Conservation (phyloP, 1,139 yeast genomes). For the Casaregolazyma lundiana region DNA sequence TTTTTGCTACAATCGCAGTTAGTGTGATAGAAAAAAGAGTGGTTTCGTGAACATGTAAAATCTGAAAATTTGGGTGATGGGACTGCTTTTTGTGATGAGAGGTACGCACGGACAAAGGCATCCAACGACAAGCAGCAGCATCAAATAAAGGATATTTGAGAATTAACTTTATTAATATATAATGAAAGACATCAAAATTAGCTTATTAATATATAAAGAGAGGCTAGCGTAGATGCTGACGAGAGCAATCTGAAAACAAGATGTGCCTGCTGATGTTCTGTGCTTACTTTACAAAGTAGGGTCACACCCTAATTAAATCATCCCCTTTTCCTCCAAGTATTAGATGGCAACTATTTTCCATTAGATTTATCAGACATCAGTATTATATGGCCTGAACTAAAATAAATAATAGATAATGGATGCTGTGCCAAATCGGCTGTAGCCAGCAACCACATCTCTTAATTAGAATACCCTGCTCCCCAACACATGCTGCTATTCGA, state of each 20-base stretch:
- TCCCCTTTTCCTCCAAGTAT: not conserved
- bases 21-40: slow-evolving; percentile 9
- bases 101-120: not conserved
- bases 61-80: not conserved
- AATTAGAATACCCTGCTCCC: too few relatives aligned
- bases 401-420: not conserved
- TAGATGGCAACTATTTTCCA: not conserved
- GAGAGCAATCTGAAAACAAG: too few relatives aligned
- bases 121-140: not conserved
- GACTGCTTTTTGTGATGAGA: slow-evolving; percentile 1
- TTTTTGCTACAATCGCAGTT: slow-evolving; percentile 5
- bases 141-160: not conserved
- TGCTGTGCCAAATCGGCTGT: not conserved
- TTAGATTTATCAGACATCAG: not conserved
- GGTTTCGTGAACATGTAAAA: not conserved
- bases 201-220: too few relatives aligned
- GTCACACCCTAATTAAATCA: not conserved
- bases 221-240: too few relatives aligned
- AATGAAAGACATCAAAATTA: too few relatives aligned
- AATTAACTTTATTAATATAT: too few relatives aligned
- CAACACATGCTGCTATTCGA: not conserved
- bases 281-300: not conserved
- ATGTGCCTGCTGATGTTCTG: too few relatives aligned
- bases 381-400: slow-evolving; percentile 1
- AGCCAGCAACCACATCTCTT: not conserved